phyloP scores from a whole-genome alignment of 306 rosid genomes.

The Castanea sativa region DNA sequence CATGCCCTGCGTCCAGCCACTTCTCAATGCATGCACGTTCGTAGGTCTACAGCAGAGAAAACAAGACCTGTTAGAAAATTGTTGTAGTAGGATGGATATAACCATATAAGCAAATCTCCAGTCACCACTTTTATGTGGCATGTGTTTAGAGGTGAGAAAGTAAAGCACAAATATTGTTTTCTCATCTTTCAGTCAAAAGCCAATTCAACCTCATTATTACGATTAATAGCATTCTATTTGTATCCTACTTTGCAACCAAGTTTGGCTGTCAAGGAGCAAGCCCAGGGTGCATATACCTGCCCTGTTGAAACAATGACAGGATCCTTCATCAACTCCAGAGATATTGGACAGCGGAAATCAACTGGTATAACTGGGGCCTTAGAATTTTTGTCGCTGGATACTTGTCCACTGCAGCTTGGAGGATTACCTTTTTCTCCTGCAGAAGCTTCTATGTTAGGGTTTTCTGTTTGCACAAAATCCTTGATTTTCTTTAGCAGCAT shows the following conservation, averaged over 20 bases:
- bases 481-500: constrained; percentile 78
- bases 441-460: constrained; percentile 49
- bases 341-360: constrained; percentile 96
- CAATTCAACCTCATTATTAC: constrained; percentile 1
- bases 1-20: constrained; percentile 89
- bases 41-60: constrained; percentile 70
- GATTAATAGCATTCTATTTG: constrained; percentile 10
- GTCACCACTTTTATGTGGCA: constrained; percentile 10
- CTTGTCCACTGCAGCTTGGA: constrained; percentile 47
- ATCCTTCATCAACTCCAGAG: constrained; percentile 92
- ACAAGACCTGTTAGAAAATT: constrained; percentile 23
- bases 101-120: constrained; percentile 14
- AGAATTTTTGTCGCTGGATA: constrained; percentile 46
- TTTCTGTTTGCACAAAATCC: constrained; percentile 80
- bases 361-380: constrained; percentile 63
- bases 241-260: constrained; percentile 1
- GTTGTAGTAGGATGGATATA: constrained; percentile 14
- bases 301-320: constrained; percentile 99
- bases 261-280: constrained; percentile 20
- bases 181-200: constrained; percentile 4
- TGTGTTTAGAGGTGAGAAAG: constrained; percentile 1
- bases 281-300: constrained; percentile 60
- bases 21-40: constrained; percentile 94
- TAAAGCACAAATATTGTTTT: constrained; percentile 13
- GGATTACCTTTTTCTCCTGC: constrained; percentile 39